Percentiles rank a stretch among this genome's conserved stretches.
phyloP scores from a whole-genome alignment of 2,329 filamentous ascomycete genomes.

The Penicillium occitanis region DNA sequence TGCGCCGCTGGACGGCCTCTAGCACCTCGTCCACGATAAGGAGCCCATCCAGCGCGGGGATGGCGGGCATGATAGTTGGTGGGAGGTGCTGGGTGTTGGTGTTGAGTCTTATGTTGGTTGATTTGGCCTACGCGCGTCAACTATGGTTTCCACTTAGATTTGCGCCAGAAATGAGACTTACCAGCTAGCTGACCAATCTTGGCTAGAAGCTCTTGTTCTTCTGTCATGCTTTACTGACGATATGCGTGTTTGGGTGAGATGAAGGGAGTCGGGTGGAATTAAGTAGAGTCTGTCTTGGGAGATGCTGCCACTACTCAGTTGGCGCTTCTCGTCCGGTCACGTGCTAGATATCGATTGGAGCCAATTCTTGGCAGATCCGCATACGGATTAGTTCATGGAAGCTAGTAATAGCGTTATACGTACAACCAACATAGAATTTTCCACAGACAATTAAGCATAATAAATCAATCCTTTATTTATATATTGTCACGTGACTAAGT shows the following conservation, averaged over 20 bases:
- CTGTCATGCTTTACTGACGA: conserved; percentile 43
- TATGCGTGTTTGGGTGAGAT: background rate
- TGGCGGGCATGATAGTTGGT: conserved; percentile 29
- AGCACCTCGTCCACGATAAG: conserved; percentile 45
- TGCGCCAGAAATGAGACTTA: conserved; percentile 35
- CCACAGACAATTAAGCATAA: too few relatives aligned
- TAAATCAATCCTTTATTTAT: too few relatives aligned
- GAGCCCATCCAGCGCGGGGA: conserved; percentile 41
- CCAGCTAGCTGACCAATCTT: conserved; percentile 59
- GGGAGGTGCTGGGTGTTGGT: conserved; percentile 27
- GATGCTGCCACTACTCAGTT: conserved; percentile 3
- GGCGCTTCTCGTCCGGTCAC: conserved; percentile 21
- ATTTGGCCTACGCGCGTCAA: conserved; percentile 63
- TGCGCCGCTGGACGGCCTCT: conserved; percentile 43
- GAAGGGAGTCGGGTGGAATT: background rate
- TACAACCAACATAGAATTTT: too few relatives aligned
- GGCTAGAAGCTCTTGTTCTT: conserved; percentile 56
- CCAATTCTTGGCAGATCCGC: too few relatives aligned
- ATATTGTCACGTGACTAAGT: too few relatives aligned
- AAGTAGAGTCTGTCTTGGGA: background rate
- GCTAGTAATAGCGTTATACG: too few relatives aligned
- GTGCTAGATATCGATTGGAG: conserved; percentile 18
- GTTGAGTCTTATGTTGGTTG: conserved; percentile 71
- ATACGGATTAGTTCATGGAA: too few relatives aligned
- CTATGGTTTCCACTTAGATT: conserved; percentile 13